Base-by-base conservation (phyloP, 352 stramenopile genomes). In the Thraustochytrium sp. region DNA sequence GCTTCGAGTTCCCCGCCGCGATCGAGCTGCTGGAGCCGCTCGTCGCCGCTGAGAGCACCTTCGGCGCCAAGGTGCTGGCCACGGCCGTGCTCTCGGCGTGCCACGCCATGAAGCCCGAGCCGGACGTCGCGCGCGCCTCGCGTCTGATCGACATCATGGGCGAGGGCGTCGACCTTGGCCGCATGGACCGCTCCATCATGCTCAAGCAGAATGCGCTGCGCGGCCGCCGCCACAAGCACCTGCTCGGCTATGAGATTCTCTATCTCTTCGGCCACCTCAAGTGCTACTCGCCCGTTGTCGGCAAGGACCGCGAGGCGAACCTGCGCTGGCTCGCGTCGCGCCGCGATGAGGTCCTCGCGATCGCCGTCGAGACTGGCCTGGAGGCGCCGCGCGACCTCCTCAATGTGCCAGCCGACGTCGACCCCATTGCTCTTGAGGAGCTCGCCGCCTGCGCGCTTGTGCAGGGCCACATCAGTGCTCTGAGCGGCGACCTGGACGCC, bases 241-340 rank as follows among this genome's bases (percentile, higher is more conserved):
- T 75, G 23, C 62, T 75, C 29, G 62, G 62, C 36, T 75, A 37
- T 53, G 62, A 75, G 31, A 49, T 75, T 53, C 40, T 75, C 3
- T 75, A 75, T 26, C 51, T 75, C n/a, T 75, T 75, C 5, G 62
- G 62, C 38, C 62, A 75, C n/a, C 62, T 75, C 0, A 75, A 75
- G n/a, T 75, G 62, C 44, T 75, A 75, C 29, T 75, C 62, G 18
- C 62, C 62, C 18, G 36, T 54, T 9, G 38, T 75, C 36, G 62
- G 37, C 37, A 54, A 51, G 16, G 40, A 75, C 31, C 36, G 62
- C 37, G 62, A 75, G 40, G 40, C 62, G 4, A 75, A 54, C 29
- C 16, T 54, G 3, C 23, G 5, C 8, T 75, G 62, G 62, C 62
- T 75, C 29, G 26, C 23, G 11, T 29, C 36, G 31, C 62, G 62